Base-by-base conservation (phyloP, 148 eudicot genomes). In the Camellia sinensis region DNA sequence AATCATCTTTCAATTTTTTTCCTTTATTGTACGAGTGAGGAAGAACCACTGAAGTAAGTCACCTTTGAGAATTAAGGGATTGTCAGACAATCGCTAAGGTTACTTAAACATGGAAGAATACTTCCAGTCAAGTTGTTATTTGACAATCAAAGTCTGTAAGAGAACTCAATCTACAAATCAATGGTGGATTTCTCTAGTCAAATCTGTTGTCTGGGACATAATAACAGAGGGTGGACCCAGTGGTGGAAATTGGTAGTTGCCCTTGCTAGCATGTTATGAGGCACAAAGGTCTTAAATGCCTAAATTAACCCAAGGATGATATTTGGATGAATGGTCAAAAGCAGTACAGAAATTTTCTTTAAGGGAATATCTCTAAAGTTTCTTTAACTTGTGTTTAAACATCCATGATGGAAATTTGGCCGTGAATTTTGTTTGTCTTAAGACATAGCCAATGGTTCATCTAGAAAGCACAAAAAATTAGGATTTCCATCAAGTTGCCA, bases 341-440 rank as follows among this genome's bases (percentile, higher is more conserved):
- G 73, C 73, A 0, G 72, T 67, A n/a, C 6, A 78, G 48, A 12
- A 37, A 65, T 40, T 83, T 83, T 9, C 4, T 0, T 11, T 2
- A 18, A 83, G 73, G 13, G 40, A 2, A n/a, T 13, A 83, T 7
- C 10, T 3, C 15, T 2, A 74, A 12, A 2, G 70, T 83, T 40
- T 74, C 50, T 65, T 4, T 44, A 56, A n/a, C 73, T 67, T 41
- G 10, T 56, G 19, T 79, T 79, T 70, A 68, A 75, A n/a, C 5
- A 83, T 29, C 85, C 85, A 79, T 9, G 53, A 10, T 0, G 85
- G 82, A 59, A 83, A n/a, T 45, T 11, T n/a, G 79, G 1, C 91
- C 91, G 12, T 53, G 75, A 4, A 88, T 59, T 40, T 57, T 43
- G 59, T 86, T 88, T 1, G 6, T 18, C 0, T 40, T 43, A 44